phyloP scores from a whole-genome alignment of 2,329 filamentous ascomycete species.

The Paraphoma chrysanthemicola region DNA sequence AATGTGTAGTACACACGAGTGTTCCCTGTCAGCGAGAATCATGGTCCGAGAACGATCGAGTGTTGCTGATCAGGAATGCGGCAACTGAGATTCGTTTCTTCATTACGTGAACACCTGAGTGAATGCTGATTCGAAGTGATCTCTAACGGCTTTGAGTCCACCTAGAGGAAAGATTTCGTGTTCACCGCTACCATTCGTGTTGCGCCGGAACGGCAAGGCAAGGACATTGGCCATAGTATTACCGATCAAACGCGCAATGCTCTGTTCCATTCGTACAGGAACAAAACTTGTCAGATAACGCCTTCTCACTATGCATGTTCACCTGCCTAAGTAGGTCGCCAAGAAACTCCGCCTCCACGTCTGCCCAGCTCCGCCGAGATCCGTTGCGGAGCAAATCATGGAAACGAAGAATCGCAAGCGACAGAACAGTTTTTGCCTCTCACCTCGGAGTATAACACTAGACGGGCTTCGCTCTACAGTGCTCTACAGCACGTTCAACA shows the following conservation, averaged over 20 bases:
- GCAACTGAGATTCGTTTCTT: no score
- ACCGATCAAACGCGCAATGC: neutral
- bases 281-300: neutral
- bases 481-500: no score
- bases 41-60: no score
- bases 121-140: neutral
- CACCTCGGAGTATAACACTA: no score
- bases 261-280: neutral
- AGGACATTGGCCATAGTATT: neutral
- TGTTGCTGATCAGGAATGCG: no score
- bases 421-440: no score
- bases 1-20: no score
- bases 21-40: no score
- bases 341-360: neutral
- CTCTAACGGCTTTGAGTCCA: no score
- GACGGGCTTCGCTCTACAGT: no score
- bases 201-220: neutral
- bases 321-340: slow-evolving; percentile 6
- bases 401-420: no score
- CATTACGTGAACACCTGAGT: neutral
- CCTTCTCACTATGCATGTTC: neutral
- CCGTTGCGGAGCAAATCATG: neutral
- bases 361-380: slow-evolving; percentile 1
- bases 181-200: neutral
- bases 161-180: no score